These are phyloP conservation scores for Monosporascus sp. DNA, from an alignment of 2,329 filamentous ascomycete genomes.

Conservation along the genomic window DNA sequence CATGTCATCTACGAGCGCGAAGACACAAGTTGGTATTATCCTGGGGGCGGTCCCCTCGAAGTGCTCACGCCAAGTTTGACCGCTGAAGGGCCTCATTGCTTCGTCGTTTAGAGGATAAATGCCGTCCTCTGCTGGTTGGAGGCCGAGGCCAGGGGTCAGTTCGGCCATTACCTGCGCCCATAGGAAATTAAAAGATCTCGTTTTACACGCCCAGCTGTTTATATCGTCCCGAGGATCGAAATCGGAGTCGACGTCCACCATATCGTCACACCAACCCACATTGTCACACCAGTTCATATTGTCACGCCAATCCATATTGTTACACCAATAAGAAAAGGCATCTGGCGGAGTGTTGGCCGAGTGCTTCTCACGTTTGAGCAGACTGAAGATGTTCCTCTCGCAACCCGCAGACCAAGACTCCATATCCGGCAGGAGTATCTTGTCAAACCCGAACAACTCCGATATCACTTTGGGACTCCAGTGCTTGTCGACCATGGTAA, in stretches of 20 bases:
- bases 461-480: not conserved
- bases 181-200: not conserved
- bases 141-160: not conserved
- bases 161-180: not conserved
- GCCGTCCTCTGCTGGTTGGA: not conserved
- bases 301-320: not conserved
- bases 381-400: not conserved
- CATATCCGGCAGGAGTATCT: not conserved
- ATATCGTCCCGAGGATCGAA: no score
- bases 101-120: not conserved
- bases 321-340: not conserved
- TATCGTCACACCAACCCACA: no score
- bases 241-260: no score
- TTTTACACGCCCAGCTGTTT: no score
- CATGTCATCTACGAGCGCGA: not conserved
- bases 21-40: not conserved
- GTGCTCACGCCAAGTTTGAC: not conserved
- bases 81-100: not conserved
- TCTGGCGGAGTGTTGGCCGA: not conserved
- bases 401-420: not conserved
- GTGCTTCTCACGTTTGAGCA: not conserved
- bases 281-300: no score
- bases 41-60: not conserved
- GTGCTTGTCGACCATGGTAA: not conserved
- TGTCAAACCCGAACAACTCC: not conserved